These are phyloP conservation scores for Tulasnella sp. DNA, from an alignment of 768 basidiomycete genomes.

Conservation along the genomic window DNA sequence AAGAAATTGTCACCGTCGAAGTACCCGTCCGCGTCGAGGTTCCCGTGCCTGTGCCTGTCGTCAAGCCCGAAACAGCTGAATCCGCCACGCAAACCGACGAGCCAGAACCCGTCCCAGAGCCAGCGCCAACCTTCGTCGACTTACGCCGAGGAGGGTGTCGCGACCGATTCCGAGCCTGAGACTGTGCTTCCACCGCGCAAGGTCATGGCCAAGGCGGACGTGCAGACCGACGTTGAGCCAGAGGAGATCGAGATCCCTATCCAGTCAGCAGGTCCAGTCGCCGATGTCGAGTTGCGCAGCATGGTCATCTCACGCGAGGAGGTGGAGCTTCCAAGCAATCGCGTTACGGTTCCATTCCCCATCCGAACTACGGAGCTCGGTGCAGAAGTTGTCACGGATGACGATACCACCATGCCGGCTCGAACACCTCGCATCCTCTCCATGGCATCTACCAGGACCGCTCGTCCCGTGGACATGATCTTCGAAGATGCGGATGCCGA, in stretches of 20 bases:
- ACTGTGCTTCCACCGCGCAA: slow-evolving; percentile 40
- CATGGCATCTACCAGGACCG: slow-evolving; percentile 13
- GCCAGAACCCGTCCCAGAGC: neutral
- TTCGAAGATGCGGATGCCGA: slow-evolving; percentile 56
- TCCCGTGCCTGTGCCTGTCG: slow-evolving; percentile 41
- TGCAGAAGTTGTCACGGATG: neutral
- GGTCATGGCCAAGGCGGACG: no score
- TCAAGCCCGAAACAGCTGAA: slow-evolving; percentile 58
- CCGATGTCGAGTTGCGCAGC: slow-evolving; percentile 48
- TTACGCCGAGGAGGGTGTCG: slow-evolving; percentile 35
- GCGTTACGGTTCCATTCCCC: slow-evolving; percentile 19
- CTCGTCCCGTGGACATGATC: slow-evolving; percentile 35
- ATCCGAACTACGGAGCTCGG: neutral
- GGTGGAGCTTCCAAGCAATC: slow-evolving; percentile 33
- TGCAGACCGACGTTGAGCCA: no score
- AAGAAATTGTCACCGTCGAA: slow-evolving; percentile 9
- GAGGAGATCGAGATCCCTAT: no score
- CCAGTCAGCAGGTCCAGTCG: no score
- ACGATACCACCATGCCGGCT: slow-evolving; percentile 7
- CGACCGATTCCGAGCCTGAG: slow-evolving; percentile 46
- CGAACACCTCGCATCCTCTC: slow-evolving; percentile 29
- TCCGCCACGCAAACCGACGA: slow-evolving; percentile 81
- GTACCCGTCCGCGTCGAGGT: slow-evolving; percentile 19
- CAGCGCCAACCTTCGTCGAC: slow-evolving; percentile 27
- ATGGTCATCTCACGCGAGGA: slow-evolving; percentile 36